Evolutionary conservation across 768 basidiomycete species (phyloP).

Genomic region (Mycena latifolia): DNA sequence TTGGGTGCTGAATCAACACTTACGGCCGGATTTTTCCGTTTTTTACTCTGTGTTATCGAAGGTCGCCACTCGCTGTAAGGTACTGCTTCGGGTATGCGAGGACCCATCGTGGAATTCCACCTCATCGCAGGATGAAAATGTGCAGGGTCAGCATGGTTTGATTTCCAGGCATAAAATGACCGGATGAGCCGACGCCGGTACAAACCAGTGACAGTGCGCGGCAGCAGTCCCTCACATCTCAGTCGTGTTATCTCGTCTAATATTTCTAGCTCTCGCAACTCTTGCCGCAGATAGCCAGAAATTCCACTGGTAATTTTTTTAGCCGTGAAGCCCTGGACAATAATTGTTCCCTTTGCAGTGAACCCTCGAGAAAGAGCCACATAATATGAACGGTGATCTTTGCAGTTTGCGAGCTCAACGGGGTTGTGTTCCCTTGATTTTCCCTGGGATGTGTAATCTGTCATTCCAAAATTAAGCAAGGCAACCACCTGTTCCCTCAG

Average conservation of each 20-base stretch:
- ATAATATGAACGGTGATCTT: too few species aligned
- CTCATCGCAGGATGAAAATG: background rate
- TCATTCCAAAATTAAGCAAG: too few species aligned
- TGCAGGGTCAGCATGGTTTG: too few species aligned
- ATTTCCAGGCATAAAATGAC: too few species aligned
- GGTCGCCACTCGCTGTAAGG: background rate
- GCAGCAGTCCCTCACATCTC: background rate
- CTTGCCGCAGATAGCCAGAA: slow-evolving; percentile 45
- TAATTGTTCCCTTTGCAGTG: slow-evolving; percentile 37
- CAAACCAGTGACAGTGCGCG: background rate
- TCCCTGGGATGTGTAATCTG: too few species aligned
- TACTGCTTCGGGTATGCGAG: background rate
- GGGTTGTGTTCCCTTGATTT: too few species aligned
- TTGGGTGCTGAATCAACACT: background rate
- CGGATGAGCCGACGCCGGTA: background rate
- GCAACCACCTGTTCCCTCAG: too few species aligned
- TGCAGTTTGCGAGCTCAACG: too few species aligned
- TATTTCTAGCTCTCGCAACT: slow-evolving; percentile 49
- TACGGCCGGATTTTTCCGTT: background rate
- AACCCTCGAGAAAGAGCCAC: too few species aligned
- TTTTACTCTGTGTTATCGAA: background rate
- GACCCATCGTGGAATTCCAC: background rate
- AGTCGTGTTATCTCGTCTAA: slow-evolving; percentile 48
- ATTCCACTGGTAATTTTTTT: slow-evolving; percentile 41
- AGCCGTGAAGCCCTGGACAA: slow-evolving; percentile 43